Percentiles rank a stretch among this genome's conserved stretches.
Evolutionary conservation across 495 filamentous ascomycete species (phyloP).

Genomic region (Cercophora scortea): DNA sequence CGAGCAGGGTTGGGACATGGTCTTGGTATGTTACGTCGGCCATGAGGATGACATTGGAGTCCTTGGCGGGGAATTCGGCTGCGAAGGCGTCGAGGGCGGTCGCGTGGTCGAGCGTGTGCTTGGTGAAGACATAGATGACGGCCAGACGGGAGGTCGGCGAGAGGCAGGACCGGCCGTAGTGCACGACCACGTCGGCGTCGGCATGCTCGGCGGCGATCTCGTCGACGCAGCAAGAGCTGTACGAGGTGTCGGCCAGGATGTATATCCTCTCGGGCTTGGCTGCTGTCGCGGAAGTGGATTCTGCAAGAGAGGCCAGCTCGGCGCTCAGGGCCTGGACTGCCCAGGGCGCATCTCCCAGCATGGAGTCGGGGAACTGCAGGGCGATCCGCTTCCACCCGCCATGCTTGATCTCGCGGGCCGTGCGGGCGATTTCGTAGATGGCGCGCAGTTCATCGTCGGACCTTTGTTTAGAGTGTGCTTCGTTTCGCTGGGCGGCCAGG

Average conservation of each 20-base stretch:
- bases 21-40: constrained; percentile 81
- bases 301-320: constrained; percentile 36
- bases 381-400: constrained; percentile 71
- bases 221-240: constrained; percentile 94
- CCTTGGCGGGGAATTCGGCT: constrained; percentile 53
- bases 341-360: constrained; percentile 77
- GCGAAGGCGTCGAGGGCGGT: constrained; percentile 55
- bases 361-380: constrained; percentile 88
- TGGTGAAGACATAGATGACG: constrained; percentile 88
- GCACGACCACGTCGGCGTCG: constrained; percentile 82
- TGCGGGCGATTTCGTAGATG: constrained; percentile 82
- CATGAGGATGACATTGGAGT: constrained; percentile 67
- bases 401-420: constrained; percentile 62
- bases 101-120: constrained; percentile 52
- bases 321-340: constrained; percentile 62
- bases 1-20: constrained; percentile 51
- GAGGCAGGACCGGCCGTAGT: constrained; percentile 89
- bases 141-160: constrained; percentile 84
- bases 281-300: constrained; percentile 1
- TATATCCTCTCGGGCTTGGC: constrained; percentile 46
- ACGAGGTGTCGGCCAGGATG: constrained; percentile 93
- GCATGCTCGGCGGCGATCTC: constrained; percentile 95
- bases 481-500: constrained; percentile 18
- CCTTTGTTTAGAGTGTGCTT: constrained; percentile 30
- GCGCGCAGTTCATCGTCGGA: constrained; percentile 65